A percentile compares a stretch with the other conserved stretches of the same genome.
These are phyloP conservation scores for Kwoniella sp. DNA, from an alignment of 768 basidiomycete species.

Conservation along the genomic window DNA sequence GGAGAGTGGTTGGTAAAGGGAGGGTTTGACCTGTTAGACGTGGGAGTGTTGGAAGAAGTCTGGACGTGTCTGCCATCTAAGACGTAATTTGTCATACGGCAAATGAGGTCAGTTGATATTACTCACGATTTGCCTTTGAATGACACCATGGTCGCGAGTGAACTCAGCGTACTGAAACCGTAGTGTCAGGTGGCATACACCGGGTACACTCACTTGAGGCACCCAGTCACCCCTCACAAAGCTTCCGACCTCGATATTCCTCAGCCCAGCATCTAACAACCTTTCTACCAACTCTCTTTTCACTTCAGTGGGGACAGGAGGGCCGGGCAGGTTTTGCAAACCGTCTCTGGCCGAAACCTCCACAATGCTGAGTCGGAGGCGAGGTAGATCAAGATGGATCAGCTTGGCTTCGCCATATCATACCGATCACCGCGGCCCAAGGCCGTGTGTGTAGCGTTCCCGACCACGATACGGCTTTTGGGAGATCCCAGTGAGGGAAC, in stretches of 20 bases:
- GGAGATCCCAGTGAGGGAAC: too few relatives aligned
- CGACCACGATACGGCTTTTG: too few relatives aligned
- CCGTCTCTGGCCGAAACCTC: slow-evolving; percentile 92
- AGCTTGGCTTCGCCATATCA: too few relatives aligned
- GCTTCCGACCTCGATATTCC: slow-evolving; percentile 78
- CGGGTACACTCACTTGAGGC: slow-evolving; percentile 69
- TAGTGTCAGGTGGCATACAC: too few relatives aligned
- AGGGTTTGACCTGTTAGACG: slow-evolving; percentile 15
- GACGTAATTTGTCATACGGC: too few relatives aligned
- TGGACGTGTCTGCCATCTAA: slow-evolving; percentile 84
- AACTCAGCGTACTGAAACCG: too few relatives aligned
- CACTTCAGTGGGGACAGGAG: slow-evolving; percentile 68
- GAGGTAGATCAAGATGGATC: too few relatives aligned
- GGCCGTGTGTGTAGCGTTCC: too few relatives aligned
- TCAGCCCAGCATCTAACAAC: slow-evolving; percentile 68
- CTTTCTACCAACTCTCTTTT: slow-evolving; percentile 80
- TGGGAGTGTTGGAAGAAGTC: slow-evolving; percentile 62
- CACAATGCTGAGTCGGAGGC: slow-evolving; percentile 62
- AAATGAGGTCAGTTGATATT: too few relatives aligned
- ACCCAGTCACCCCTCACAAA: slow-evolving; percentile 94
- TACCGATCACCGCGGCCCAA: too few relatives aligned
- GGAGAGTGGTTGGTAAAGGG: neutral
- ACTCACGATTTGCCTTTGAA: too few relatives aligned
- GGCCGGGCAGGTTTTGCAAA: slow-evolving; percentile 78
- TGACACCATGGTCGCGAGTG: too few relatives aligned